These are phyloP conservation scores for Candida khao-thaluensis DNA, from an alignment of 805 yeast species.

Conservation along the genomic window DNA sequence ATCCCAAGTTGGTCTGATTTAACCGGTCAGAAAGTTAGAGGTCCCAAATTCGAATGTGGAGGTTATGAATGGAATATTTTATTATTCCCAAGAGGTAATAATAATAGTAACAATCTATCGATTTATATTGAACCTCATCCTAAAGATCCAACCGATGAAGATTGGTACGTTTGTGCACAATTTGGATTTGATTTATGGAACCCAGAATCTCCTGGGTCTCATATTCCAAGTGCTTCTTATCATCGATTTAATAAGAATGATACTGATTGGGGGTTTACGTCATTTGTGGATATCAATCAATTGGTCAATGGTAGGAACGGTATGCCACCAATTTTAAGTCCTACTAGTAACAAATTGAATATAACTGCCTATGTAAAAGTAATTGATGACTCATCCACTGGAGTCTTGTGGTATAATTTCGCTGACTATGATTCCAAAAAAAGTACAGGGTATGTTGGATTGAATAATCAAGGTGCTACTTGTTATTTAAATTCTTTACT, in stretches of 20 bases:
- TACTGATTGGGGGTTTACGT: conserved; percentile 95
- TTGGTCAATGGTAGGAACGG: conserved; percentile 25
- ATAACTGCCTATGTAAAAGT: conserved; percentile 76
- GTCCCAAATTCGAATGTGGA: conserved; percentile 54
- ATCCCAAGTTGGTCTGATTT: conserved; percentile 48
- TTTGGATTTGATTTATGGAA: conserved; percentile 84
- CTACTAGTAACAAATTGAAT: conserved; percentile 58
- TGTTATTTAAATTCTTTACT: conserved; percentile 91
- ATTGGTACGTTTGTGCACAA: conserved; percentile 90
- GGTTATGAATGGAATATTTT: conserved; percentile 67
- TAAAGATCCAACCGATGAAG: conserved; percentile 18
- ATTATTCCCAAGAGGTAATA: conserved; percentile 75
- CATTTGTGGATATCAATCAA: conserved; percentile 59
- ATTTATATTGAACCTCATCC: conserved; percentile 79
- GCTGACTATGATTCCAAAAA: conserved; percentile 81
- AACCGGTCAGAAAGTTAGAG: conserved; percentile 44
- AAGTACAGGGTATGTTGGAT: conserved; percentile 87
- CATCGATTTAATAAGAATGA: conserved; percentile 77
- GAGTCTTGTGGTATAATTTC: conserved; percentile 91
- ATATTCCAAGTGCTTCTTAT: conserved; percentile 60
- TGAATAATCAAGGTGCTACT: conserved; percentile 96
- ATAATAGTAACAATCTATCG: conserved; percentile 54
- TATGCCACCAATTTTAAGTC: conserved; percentile 34
- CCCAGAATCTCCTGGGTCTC: conserved; percentile 65
- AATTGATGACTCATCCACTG: conserved; percentile 82